Percentiles rank a stretch among this genome's conserved stretches.
Conservation (phyloP, 805 yeast species). For the Cyberlindnera petersonii region DNA sequence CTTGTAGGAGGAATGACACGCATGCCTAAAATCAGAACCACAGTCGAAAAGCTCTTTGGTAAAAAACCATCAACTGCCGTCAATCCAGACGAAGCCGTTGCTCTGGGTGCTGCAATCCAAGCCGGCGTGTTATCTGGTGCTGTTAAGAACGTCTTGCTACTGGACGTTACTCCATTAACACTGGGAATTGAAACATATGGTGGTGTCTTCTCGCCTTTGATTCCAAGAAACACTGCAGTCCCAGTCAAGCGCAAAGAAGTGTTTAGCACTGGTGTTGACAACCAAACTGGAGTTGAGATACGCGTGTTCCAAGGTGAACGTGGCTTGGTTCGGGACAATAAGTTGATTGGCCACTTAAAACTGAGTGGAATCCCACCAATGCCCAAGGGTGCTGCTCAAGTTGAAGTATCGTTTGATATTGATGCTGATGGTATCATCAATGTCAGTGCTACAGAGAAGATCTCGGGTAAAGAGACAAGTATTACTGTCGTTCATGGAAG, state of each 20-base stretch:
- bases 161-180: slow-evolving; percentile 82
- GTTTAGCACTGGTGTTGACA: slow-evolving; percentile 80
- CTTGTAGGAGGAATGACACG: slow-evolving; percentile 89
- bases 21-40: slow-evolving; percentile 73
- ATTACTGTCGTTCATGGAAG: slow-evolving; percentile 63
- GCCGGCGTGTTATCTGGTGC: slow-evolving; percentile 85
- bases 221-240: slow-evolving; percentile 72
- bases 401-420: slow-evolving; percentile 70
- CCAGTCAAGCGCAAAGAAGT: slow-evolving; percentile 72
- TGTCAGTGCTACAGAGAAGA: slow-evolving; percentile 76
- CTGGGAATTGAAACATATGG: slow-evolving; percentile 84
- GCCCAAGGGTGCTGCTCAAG: slow-evolving; percentile 78
- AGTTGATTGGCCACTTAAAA: slow-evolving; percentile 70
- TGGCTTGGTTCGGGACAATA: slow-evolving; percentile 72
- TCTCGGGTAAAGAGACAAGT: slow-evolving; percentile 73
- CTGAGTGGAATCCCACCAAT: slow-evolving; percentile 69
- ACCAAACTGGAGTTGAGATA: slow-evolving; percentile 79
- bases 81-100: slow-evolving; percentile 93
- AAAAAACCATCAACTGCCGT: slow-evolving; percentile 68
- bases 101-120: slow-evolving; percentile 86
- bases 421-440: slow-evolving; percentile 83
- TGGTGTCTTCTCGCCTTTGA: slow-evolving; percentile 75
- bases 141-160: slow-evolving; percentile 67
- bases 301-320: slow-evolving; percentile 82
- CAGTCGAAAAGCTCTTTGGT: slow-evolving; percentile 56